Evolutionary conservation across 106 monocot genomes (phyloP).

Genomic region (Allium sativum): DNA sequence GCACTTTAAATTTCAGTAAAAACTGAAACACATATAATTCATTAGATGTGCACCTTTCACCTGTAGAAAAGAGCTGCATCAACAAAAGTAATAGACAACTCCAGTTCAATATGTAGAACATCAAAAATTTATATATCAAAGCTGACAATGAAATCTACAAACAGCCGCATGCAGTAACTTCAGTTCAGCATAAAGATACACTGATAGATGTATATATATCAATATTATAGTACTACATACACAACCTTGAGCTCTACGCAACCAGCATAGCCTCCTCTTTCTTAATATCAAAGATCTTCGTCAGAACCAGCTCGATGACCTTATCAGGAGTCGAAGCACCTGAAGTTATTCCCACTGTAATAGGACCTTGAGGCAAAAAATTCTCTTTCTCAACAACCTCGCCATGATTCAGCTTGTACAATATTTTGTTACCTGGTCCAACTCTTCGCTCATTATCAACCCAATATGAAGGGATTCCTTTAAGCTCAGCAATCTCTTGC

Average conservation of each 20-base stretch:
- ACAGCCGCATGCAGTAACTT: neutral
- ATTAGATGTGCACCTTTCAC: too few relatives aligned
- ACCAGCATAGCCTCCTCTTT: slow-evolving; percentile 19
- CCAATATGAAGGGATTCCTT: slow-evolving; percentile 92
- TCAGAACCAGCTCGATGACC: slow-evolving; percentile 55
- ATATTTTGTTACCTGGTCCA: slow-evolving; percentile 87
- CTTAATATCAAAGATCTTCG: slow-evolving; percentile 53
- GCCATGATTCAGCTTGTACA: slow-evolving; percentile 59
- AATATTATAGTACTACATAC: neutral
- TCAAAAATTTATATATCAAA: neutral
- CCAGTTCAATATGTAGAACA: too few relatives aligned
- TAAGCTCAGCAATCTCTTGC: slow-evolving; percentile 92
- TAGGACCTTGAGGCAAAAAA: slow-evolving; percentile 49
- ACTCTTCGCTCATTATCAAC: slow-evolving; percentile 87
- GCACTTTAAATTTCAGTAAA: too few relatives aligned
- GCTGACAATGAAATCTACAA: neutral
- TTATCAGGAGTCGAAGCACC: slow-evolving; percentile 87
- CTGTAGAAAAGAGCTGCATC: too few relatives aligned
- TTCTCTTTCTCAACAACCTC: slow-evolving; percentile 74
- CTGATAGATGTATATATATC: neutral
- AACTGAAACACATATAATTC: too few relatives aligned
- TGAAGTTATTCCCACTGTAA: slow-evolving; percentile 72
- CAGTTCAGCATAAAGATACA: neutral
- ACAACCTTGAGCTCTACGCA: neutral
- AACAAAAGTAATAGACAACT: too few relatives aligned